A percentile compares a stretch with the other conserved stretches of the same genome.
Conservation (phyloP, 495 filamentous ascomycete species). For the Aspergillus ellipticus region DNA sequence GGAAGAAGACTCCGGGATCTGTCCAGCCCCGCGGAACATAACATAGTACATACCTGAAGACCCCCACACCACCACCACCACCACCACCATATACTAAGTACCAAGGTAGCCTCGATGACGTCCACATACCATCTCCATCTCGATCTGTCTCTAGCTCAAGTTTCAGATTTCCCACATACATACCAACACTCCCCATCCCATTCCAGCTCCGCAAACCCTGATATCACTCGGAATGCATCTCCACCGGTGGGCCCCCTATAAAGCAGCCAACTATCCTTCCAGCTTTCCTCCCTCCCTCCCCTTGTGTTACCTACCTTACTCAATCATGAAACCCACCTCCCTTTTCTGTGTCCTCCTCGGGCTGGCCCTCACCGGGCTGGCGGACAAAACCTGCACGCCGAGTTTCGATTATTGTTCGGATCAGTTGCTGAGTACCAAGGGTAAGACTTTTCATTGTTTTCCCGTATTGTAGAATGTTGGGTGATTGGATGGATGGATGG, state of each 20-base stretch:
- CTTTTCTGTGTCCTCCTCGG: constrained; percentile 21
- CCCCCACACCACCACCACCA: no score
- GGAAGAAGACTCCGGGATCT: no score
- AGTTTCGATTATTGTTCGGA: constrained; percentile 42
- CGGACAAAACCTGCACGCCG: constrained; percentile 35
- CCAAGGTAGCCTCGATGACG: no score
- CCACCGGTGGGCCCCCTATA: not conserved
- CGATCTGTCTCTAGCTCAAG: no score
- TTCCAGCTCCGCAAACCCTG: not conserved
- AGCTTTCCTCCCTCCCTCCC: not conserved
- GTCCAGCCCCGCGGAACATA: no score
- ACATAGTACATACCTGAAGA: no score
- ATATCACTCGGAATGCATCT: not conserved
- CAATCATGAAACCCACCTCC: constrained; percentile 6
- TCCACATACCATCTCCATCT: no score
- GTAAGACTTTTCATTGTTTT: constrained; percentile 14
- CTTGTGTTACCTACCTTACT: not conserved
- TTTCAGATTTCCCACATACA: no score
- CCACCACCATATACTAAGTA: no score
- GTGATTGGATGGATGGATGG: no score
- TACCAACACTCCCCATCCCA: not conserved
- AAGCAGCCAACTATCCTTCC: not conserved
- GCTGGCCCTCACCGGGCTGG: constrained; percentile 24
- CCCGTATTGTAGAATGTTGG: not conserved
- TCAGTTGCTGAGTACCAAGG: constrained; percentile 30